Conservation (phyloP, 2,329 filamentous ascomycete species). For the Elsinoe fawcettii region DNA sequence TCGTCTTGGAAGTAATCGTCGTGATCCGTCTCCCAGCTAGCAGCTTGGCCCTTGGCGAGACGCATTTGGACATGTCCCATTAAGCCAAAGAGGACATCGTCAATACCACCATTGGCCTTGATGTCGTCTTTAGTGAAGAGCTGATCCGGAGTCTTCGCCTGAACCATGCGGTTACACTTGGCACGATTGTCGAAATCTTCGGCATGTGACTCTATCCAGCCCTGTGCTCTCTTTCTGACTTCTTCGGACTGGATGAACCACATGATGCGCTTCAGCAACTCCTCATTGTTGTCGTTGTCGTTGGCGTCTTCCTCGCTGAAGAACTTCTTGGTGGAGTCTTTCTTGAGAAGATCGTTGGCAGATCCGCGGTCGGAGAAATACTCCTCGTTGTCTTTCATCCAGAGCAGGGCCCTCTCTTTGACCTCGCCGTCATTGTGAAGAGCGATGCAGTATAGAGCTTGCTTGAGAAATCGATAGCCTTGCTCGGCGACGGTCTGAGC, state of each 20-base stretch:
- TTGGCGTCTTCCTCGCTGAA: conserved; percentile 10
- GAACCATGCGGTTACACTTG: not conserved
- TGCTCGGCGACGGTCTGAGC: conserved; percentile 25
- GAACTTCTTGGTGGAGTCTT: conserved; percentile 16
- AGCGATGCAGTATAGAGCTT: conserved; percentile 27
- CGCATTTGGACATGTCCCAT: not conserved
- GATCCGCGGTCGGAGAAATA: conserved; percentile 22
- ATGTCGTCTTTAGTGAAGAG: not conserved
- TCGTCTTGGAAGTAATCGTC: not conserved
- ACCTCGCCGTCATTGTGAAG: conserved; percentile 26
- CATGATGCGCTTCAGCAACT: conserved; percentile 1
- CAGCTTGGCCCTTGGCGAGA: not conserved
- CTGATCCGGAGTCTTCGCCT: not conserved
- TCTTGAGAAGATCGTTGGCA: conserved; percentile 19
- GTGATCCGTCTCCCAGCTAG: not conserved
- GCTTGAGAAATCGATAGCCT: conserved; percentile 30
- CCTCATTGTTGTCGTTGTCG: not conserved
- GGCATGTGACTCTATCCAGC: not conserved
- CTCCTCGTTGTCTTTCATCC: conserved; percentile 22
- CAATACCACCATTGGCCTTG: not conserved
- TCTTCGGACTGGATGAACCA: not conserved
- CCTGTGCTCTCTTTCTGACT: not conserved
- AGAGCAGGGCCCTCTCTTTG: conserved; percentile 22
- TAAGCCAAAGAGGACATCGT: not conserved
- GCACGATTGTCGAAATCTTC: not conserved